These are phyloP conservation scores for Edaphochlamys debaryana DNA, from an alignment of 139 green algal genomes.

Conservation along the genomic window DNA sequence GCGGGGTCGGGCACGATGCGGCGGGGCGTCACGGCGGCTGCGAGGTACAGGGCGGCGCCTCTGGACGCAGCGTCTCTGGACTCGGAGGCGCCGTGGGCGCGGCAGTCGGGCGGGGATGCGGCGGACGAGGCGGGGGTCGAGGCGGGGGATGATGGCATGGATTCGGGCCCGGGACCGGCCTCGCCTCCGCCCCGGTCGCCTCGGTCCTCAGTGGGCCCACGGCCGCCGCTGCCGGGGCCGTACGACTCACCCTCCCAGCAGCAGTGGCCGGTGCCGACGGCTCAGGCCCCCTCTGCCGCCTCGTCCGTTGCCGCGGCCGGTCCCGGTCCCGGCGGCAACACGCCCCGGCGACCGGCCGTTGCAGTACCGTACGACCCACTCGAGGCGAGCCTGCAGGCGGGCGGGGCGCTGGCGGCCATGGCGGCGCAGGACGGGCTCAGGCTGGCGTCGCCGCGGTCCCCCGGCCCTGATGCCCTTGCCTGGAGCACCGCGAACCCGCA, in stretches of 20 bases:
- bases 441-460: neutral
- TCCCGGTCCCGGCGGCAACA: neutral
- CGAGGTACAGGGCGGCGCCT: conserved; percentile 12
- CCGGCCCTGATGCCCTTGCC: too few species aligned
- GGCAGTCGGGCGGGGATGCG: too few species aligned
- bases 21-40: conserved; percentile 23
- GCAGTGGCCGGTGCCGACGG: conserved; percentile 6
- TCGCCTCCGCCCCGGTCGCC: too few species aligned
- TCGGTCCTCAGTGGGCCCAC: too few species aligned
- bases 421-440: conserved; percentile 28
- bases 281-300: too few species aligned
- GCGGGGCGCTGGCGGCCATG: conserved; percentile 2
- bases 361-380: conserved; percentile 8
- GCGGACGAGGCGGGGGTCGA: too few species aligned
- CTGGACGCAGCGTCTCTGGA: conserved; percentile 1
- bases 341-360: neutral
- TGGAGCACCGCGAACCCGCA: neutral
- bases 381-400: conserved; percentile 11
- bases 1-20: neutral
- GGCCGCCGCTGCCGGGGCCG: conserved; percentile 4
- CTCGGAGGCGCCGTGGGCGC: too few species aligned
- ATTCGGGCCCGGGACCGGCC: too few species aligned
- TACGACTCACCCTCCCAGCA: conserved; percentile 35
- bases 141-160: too few species aligned
- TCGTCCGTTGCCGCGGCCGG: too few species aligned